A percentile compares a stretch with the other conserved stretches of the same genome.
phyloP scores from a whole-genome alignment of 2,329 filamentous ascomycete genomes.

The Sporothrix protearum region DNA sequence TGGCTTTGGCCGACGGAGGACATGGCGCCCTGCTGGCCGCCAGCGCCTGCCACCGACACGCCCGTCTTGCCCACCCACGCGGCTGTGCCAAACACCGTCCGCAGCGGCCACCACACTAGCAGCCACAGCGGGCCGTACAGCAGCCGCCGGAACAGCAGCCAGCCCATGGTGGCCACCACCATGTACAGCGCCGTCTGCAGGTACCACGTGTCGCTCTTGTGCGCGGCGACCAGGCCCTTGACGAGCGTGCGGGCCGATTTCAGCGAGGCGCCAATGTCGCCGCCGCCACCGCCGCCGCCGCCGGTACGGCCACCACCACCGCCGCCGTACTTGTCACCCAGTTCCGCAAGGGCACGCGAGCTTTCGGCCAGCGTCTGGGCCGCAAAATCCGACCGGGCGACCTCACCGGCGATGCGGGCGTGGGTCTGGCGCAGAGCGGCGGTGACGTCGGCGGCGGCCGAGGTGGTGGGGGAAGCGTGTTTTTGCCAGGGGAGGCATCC shows the following conservation, averaged over 20 bases:
- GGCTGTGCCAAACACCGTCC: slow-evolving; percentile 51
- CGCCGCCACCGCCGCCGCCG: slow-evolving; percentile 68
- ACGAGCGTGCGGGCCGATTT: slow-evolving; percentile 71
- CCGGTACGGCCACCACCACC: slow-evolving; percentile 63
- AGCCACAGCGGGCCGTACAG: slow-evolving; percentile 89
- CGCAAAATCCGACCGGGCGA: slow-evolving; percentile 83
- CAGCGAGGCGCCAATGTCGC: slow-evolving; percentile 72
- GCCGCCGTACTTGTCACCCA: slow-evolving; percentile 76
- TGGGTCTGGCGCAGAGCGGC: slow-evolving; percentile 79
- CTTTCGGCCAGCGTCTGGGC: slow-evolving; percentile 83
- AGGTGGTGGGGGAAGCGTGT: slow-evolving; percentile 65
- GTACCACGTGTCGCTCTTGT: slow-evolving; percentile 98
- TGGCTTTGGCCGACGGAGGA: background rate
- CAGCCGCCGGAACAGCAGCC: slow-evolving; percentile 80
- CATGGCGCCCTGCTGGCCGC: background rate
- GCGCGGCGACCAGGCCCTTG: slow-evolving; percentile 73
- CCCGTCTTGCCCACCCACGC: slow-evolving; percentile 42
- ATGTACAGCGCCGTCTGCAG: slow-evolving; percentile 85
- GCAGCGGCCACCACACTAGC: slow-evolving; percentile 71
- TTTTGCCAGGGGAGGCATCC: slow-evolving; percentile 37
- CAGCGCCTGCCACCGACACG: slow-evolving; percentile 31
- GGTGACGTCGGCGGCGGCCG: slow-evolving; percentile 80
- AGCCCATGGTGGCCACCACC: slow-evolving; percentile 69
- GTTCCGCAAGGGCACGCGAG: slow-evolving; percentile 72
- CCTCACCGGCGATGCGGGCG: slow-evolving; percentile 77